Conservation (phyloP, 228 moss, liverwort and hornwort species). For the Sphagnum fallax region DNA sequence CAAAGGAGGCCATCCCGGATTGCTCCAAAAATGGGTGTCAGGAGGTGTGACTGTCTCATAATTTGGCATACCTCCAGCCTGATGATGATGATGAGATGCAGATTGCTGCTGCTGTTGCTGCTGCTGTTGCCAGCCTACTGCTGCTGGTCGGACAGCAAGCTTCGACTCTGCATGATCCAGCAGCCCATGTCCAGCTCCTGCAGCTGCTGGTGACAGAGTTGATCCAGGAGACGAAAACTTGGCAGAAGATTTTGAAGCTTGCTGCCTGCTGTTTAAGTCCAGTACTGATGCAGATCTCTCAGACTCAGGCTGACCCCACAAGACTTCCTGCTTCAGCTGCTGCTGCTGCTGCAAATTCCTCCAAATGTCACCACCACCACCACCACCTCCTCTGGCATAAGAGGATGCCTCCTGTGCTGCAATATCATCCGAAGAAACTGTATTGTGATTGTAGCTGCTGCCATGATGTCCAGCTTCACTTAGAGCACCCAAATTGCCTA, state of each 20-base stretch:
- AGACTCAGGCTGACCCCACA: conserved; percentile 29
- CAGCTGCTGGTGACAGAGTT: no score
- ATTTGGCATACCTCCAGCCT: conserved; percentile 23
- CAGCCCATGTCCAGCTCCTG: no score
- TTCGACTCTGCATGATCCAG: no score
- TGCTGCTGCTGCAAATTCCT: conserved; percentile 9
- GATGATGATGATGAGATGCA: conserved; percentile 22
- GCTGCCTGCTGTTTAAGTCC: conserved; percentile 22
- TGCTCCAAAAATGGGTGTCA: conserved; percentile 47
- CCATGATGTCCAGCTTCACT: conserved; percentile 28
- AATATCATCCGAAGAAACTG: no score
- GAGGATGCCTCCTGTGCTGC: no score
- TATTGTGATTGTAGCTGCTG: conserved; percentile 10
- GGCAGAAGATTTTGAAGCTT: background rate
- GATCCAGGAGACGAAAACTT: no score
- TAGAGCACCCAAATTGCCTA: conserved; percentile 25
- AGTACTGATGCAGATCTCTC: conserved; percentile 14
- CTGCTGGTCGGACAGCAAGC: conserved; percentile 7
- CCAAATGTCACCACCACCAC: conserved; percentile 10
- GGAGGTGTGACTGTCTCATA: conserved; percentile 13
- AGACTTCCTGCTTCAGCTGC: conserved; percentile 22
- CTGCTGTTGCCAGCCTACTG: conserved; percentile 35
- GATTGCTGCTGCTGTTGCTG: conserved; percentile 1
- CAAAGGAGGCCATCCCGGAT: conserved; percentile 35
- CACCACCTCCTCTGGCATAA: conserved; percentile 3